Percentiles rank a stretch among this genome's conserved stretches.
Conservation (phyloP, 192 early-diverging fungal genomes). For the Backusella westeae region DNA sequence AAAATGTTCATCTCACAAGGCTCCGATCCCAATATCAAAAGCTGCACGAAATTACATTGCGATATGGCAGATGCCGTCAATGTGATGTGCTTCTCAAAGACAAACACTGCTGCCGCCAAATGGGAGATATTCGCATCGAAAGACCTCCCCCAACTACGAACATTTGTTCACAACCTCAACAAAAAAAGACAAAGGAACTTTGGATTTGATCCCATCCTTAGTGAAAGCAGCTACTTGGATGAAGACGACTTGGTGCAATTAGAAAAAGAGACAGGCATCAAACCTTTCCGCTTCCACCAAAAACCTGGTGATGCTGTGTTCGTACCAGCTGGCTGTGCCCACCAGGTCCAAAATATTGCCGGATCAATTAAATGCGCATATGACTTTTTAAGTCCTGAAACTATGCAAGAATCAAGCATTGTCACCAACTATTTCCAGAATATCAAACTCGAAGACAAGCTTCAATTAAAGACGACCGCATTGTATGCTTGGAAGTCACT, state of each 20-base stretch:
- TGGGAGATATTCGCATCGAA: conserved; percentile 65
- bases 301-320: conserved; percentile 73
- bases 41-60: conserved; percentile 33
- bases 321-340: conserved; percentile 74
- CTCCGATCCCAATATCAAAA: background rate
- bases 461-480: conserved; percentile 32
- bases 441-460: conserved; percentile 43
- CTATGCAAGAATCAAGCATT: conserved; percentile 38
- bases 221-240: conserved; percentile 65
- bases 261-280: conserved; percentile 35
- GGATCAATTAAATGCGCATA: conserved; percentile 67
- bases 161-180: conserved; percentile 21
- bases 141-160: conserved; percentile 35
- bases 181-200: conserved; percentile 24
- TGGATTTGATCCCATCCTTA: conserved; percentile 51
- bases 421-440: conserved; percentile 42
- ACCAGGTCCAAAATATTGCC: conserved; percentile 70
- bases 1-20: conserved; percentile 78
- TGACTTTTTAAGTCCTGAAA: conserved; percentile 70
- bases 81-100: conserved; percentile 42
- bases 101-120: conserved; percentile 38
- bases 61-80: conserved; percentile 82
- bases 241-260: conserved; percentile 38
- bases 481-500: conserved; percentile 4
- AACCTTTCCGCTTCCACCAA: conserved; percentile 62